A percentile compares a stretch with the other conserved stretches of the same genome.
Evolutionary conservation across 2,329 filamentous ascomycete species (phyloP).

Genomic region (Didymellaceae sp.): DNA sequence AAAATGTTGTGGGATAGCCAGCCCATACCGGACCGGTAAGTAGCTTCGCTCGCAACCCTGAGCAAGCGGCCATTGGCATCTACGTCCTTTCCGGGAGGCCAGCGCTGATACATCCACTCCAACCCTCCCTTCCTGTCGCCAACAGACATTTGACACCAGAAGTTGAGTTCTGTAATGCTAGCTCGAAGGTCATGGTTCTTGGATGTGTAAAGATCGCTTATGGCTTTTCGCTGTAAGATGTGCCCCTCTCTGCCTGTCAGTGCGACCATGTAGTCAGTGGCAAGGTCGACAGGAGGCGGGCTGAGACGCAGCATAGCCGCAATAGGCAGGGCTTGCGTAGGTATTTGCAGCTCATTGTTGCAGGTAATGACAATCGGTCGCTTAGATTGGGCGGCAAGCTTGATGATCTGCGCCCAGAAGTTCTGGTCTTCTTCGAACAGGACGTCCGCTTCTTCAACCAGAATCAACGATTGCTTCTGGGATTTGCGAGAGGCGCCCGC

Average conservation of each 20-base stretch:
- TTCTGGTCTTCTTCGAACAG: conserved; percentile 95
- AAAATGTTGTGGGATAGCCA: conserved; percentile 70
- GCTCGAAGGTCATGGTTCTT: conserved; percentile 78
- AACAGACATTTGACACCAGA: conserved; percentile 96
- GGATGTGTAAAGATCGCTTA: conserved; percentile 73
- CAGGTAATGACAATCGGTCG: conserved; percentile 95
- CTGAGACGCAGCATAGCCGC: conserved; percentile 84
- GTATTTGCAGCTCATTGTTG: conserved; percentile 86
- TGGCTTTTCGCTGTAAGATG: conserved; percentile 69
- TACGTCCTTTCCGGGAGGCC: conserved; percentile 73
- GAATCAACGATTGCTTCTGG: conserved; percentile 92
- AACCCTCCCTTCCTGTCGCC: conserved; percentile 87
- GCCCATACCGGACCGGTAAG: conserved; percentile 81
- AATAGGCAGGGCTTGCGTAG: conserved; percentile 74
- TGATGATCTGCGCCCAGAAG: conserved; percentile 85
- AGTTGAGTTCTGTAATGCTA: conserved; percentile 82
- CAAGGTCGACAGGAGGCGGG: conserved; percentile 69
- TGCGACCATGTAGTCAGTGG: conserved; percentile 80
- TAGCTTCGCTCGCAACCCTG: conserved; percentile 80
- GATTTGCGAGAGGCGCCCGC: conserved; percentile 42
- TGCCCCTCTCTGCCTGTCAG: conserved; percentile 91
- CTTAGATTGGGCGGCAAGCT: conserved; percentile 82
- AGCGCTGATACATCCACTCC: conserved; percentile 85
- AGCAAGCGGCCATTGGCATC: conserved; percentile 71
- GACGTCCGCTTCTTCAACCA: conserved; percentile 92